phyloP scores from a whole-genome alignment of 2,329 filamentous ascomycete species.

The Lomentospora prolificans region DNA sequence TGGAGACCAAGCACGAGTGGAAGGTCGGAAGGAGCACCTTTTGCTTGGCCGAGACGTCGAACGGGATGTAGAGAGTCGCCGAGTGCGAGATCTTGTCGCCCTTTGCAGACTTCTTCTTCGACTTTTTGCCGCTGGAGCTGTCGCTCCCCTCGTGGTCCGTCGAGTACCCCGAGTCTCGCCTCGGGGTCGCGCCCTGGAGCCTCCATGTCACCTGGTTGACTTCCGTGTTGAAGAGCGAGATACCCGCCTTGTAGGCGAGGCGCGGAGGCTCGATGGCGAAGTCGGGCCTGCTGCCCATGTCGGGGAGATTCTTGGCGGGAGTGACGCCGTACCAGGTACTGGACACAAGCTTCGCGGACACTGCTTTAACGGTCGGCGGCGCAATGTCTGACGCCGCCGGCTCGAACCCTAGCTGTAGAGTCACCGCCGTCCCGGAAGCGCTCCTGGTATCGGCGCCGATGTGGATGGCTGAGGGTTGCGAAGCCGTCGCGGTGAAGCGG shows the following conservation, averaged over 20 bases:
- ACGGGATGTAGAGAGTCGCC: slow-evolving; percentile 34
- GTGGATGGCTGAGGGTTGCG: slow-evolving; percentile 38
- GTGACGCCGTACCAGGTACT: slow-evolving; percentile 42
- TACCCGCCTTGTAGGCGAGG: slow-evolving; percentile 36
- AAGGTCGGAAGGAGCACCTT: slow-evolving; percentile 47
- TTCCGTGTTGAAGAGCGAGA: slow-evolving; percentile 26
- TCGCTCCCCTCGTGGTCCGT: slow-evolving; percentile 28
- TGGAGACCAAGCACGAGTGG: slow-evolving; percentile 46
- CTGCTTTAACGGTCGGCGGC: slow-evolving; percentile 37
- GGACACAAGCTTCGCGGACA: slow-evolving; percentile 40
- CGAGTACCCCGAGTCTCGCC: slow-evolving; percentile 45
- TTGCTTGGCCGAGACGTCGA: slow-evolving; percentile 37
- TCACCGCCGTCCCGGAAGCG: slow-evolving; percentile 30
- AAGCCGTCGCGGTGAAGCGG: slow-evolving; percentile 32
- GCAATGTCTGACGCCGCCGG: slow-evolving; percentile 28
- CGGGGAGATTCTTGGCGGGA: slow-evolving; percentile 36
- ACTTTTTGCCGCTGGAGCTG: slow-evolving; percentile 1
- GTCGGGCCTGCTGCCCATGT: slow-evolving; percentile 35
- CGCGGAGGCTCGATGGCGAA: slow-evolving; percentile 30
- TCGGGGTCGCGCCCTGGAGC: slow-evolving; percentile 21
- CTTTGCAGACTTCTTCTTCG: slow-evolving; percentile 11
- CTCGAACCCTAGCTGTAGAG: slow-evolving; percentile 37
- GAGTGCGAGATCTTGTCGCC: slow-evolving; percentile 24
- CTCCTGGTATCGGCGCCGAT: slow-evolving; percentile 38
- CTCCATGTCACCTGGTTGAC: slow-evolving; percentile 31